These are phyloP conservation scores for Lachnellula suecica DNA, from an alignment of 2,329 filamentous ascomycete genomes.

Conservation along the genomic window DNA sequence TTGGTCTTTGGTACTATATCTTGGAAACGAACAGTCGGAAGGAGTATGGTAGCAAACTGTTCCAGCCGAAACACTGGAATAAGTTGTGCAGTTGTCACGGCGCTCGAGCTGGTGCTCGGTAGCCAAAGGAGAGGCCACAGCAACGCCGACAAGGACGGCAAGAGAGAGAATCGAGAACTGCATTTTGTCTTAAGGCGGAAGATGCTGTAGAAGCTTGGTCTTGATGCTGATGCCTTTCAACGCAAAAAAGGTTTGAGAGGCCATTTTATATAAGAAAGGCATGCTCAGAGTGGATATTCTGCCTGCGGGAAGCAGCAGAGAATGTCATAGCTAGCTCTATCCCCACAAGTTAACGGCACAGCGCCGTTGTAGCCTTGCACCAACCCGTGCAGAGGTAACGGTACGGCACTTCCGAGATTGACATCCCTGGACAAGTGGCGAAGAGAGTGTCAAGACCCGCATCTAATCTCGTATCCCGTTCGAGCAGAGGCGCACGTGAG, in stretches of 20 bases:
- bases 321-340: neutral
- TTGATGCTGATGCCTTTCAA: neutral
- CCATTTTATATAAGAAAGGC: neutral
- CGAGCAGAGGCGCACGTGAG: too few relatives aligned
- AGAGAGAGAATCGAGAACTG: conserved; percentile 7
- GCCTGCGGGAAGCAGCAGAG: neutral
- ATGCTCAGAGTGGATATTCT: neutral
- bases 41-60: conserved; percentile 11
- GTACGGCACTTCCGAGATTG: too few relatives aligned
- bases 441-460: too few relatives aligned
- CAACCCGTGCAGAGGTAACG: too few relatives aligned
- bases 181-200: conserved; percentile 1
- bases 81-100: conserved; percentile 8
- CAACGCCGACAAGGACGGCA: conserved; percentile 1
- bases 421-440: too few relatives aligned
- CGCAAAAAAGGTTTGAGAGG: neutral
- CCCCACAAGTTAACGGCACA: neutral
- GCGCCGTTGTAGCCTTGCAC: neutral
- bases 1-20: neutral
- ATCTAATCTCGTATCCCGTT: too few relatives aligned
- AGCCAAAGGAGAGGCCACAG: conserved; percentile 4
- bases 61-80: conserved; percentile 6
- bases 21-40: conserved; percentile 1
- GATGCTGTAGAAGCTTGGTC: neutral
- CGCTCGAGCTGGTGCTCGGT: neutral